Evolutionary conservation across 2,329 filamentous ascomycete species (phyloP).

Genomic region (Chalara sp.): DNA sequence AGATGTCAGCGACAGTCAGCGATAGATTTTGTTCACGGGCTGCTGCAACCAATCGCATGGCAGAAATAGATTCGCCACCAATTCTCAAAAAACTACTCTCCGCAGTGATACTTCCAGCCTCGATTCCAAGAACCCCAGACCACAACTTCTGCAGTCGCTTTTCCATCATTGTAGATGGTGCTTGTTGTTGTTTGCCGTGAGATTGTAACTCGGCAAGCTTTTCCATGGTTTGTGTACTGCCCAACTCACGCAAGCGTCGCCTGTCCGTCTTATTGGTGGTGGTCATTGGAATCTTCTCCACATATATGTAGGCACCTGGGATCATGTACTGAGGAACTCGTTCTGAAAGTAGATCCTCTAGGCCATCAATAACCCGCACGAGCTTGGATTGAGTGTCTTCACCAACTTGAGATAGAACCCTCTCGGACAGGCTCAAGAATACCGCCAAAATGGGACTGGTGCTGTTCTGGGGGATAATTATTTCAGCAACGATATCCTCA

Average conservation of each 20-base stretch:
- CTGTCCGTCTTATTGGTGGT: constrained; percentile 25
- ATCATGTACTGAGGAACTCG: constrained; percentile 26
- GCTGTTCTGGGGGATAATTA: constrained; percentile 24
- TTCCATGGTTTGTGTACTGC: neutral
- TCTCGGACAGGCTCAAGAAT: constrained; percentile 19
- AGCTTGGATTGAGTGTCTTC: constrained; percentile 8
- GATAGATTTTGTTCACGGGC: constrained; percentile 19
- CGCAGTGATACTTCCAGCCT: constrained; percentile 7
- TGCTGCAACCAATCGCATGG: constrained; percentile 37
- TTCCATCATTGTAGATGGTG: neutral
- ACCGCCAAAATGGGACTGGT: constrained; percentile 25
- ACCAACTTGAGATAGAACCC: neutral
- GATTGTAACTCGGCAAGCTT: no score
- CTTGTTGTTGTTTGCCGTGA: no score
- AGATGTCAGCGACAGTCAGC: constrained; percentile 34
- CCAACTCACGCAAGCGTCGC: constrained; percentile 26
- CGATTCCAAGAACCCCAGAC: constrained; percentile 2
- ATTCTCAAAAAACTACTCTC: constrained; percentile 31
- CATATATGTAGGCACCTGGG: constrained; percentile 23
- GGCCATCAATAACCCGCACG: constrained; percentile 34
- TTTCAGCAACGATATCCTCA: constrained; percentile 22
- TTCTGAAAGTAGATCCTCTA: constrained; percentile 17
- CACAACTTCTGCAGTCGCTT: constrained; percentile 3
- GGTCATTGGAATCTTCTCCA: constrained; percentile 21
- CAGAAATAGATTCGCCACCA: constrained; percentile 26